These are phyloP conservation scores for Globisporangium ultimum DNA, from an alignment of 352 stramenopile genomes.

Conservation along the genomic window DNA sequence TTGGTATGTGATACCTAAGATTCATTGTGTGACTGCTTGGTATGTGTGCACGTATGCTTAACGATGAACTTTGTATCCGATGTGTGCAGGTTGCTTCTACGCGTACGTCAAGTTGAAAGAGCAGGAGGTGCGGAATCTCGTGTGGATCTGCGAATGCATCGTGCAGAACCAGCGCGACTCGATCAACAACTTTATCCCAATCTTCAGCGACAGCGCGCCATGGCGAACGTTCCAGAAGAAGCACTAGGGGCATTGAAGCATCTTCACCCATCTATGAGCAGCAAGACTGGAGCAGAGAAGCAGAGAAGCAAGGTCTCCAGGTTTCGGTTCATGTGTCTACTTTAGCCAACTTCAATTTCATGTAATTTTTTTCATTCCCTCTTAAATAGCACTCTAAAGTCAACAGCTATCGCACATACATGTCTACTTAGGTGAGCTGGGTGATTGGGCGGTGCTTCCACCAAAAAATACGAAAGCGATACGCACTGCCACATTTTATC, in stretches of 20 bases:
- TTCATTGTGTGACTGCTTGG: background rate
- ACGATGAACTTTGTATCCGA: background rate
- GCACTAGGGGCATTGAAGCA: conserved; percentile 18
- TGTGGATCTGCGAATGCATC: conserved; percentile 99
- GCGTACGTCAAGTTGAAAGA: conserved; percentile 99
- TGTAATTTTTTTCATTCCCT: background rate
- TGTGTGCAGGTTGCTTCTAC: conserved; percentile 90
- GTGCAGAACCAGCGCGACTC: conserved; percentile 98
- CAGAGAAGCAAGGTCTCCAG: background rate
- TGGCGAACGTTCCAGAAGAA: conserved; percentile 85
- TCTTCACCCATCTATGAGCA: too few species aligned
- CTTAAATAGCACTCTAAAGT: background rate
- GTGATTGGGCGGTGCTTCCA: background rate
- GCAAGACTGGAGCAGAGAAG: background rate
- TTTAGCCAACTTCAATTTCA: background rate
- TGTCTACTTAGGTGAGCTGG: background rate
- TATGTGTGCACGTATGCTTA: background rate
- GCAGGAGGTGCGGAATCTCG: conserved; percentile 99
- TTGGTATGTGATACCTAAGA: conserved; percentile 48
- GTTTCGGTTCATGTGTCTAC: conserved; percentile 1
- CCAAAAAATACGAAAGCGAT: background rate
- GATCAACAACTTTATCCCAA: conserved; percentile 99
- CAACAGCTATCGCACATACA: background rate
- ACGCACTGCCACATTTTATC: background rate
- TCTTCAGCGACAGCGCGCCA: conserved; percentile 95